Evolutionary conservation across 129 eudicot genomes (phyloP).

Genomic region (Flaveria robusta): DNA sequence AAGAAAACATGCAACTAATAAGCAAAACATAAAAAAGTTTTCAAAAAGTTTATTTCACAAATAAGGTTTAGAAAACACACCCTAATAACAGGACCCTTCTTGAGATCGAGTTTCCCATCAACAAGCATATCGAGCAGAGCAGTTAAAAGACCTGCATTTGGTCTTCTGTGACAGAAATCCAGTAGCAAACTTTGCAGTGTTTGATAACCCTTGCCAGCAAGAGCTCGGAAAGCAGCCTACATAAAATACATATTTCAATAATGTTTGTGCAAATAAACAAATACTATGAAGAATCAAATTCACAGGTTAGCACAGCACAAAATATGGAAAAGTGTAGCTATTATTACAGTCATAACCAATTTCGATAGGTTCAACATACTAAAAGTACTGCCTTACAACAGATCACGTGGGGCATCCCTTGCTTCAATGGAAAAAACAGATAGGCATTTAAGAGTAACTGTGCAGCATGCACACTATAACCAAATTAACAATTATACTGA

Average conservation of each 20-base stretch:
- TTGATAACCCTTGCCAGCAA: conserved; percentile 90
- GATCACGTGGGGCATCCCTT: no score
- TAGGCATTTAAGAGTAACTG: background rate
- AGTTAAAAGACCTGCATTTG: conserved; percentile 72
- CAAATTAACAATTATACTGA: conserved; percentile 15
- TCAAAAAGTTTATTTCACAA: background rate
- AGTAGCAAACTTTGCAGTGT: conserved; percentile 81
- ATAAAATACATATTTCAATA: conserved; percentile 24
- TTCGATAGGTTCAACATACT: no score
- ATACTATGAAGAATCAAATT: conserved; percentile 4
- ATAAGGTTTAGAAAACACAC: conserved; percentile 37
- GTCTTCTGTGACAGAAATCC: conserved; percentile 78
- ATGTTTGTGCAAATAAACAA: conserved; percentile 17
- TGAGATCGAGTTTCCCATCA: conserved; percentile 90
- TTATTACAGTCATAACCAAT: no score
- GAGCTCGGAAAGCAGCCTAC: conserved; percentile 88
- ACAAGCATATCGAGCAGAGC: conserved; percentile 94
- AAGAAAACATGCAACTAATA: background rate
- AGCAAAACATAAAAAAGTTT: background rate
- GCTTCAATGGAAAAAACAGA: background rate
- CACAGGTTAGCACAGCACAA: background rate
- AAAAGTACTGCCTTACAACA: no score
- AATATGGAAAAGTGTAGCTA: no score
- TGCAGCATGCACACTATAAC: conserved; percentile 4
- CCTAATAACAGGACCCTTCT: conserved; percentile 63